phyloP scores from a whole-genome alignment of 345 rosid species.

The Barbarea vulgaris region DNA sequence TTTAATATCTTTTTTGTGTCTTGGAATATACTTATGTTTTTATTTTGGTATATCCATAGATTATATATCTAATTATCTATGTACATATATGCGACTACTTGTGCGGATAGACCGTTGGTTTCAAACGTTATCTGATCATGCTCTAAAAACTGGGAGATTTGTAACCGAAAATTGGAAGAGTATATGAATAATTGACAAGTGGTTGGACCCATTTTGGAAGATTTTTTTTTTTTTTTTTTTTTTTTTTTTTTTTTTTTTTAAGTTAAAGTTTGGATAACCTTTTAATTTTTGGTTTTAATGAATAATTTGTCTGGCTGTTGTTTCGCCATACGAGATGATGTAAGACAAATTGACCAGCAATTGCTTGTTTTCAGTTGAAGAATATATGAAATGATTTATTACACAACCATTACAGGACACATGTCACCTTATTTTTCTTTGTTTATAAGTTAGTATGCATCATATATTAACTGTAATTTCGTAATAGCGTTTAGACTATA shows the following conservation, averaged over 20 bases:
- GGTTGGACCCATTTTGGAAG: conserved; percentile 19
- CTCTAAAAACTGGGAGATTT: conserved; percentile 27
- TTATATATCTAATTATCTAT: not conserved
- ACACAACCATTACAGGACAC: not conserved
- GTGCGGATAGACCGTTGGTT: conserved; percentile 29
- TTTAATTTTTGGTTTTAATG: not conserved
- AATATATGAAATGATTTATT: not conserved
- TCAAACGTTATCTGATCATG: conserved; percentile 21
- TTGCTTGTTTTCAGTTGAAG: not conserved
- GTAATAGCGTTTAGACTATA: not conserved
- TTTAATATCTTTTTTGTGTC: not conserved
- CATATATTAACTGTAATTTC: not conserved
- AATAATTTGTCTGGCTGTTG: conserved; percentile 9
- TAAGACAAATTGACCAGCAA: conserved; percentile 22
- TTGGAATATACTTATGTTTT: not conserved
- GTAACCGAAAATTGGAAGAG: conserved; percentile 16
- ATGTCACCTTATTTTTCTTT: not conserved
- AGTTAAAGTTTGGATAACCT: not conserved
- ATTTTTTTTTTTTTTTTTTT: too few species aligned
- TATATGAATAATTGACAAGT: conserved; percentile 33
- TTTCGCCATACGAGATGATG: conserved; percentile 16
- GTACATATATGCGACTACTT: conserved; percentile 6
- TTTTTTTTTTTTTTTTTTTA: too few species aligned
- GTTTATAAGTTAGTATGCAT: not conserved
- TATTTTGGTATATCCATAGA: conserved; percentile 25